These are phyloP conservation scores for Asterochloris erici DNA, from an alignment of 139 green algal species.

Conservation along the genomic window DNA sequence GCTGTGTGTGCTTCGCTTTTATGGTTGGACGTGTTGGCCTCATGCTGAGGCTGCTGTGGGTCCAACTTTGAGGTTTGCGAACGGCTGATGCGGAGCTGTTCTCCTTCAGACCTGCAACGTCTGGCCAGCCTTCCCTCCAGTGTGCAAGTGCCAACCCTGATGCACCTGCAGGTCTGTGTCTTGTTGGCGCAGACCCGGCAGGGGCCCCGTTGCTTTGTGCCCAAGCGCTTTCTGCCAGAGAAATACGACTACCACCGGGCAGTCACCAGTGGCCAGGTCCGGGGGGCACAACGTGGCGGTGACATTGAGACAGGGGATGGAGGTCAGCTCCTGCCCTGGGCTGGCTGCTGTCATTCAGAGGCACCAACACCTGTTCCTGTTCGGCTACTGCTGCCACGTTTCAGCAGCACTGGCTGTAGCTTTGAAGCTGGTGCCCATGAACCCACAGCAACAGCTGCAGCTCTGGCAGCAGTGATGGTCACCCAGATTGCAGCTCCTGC, in stretches of 20 bases:
- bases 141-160: not conserved
- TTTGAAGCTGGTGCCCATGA: too few relatives aligned
- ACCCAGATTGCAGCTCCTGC: not conserved
- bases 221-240: slow-evolving; percentile 57
- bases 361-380: too few relatives aligned
- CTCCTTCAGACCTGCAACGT: too few relatives aligned
- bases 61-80: too few relatives aligned
- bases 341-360: too few relatives aligned
- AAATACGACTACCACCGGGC: slow-evolving; percentile 75
- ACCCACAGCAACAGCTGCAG: not conserved
- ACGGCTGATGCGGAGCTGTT: too few relatives aligned
- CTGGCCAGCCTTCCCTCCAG: too few relatives aligned
- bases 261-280: not conserved
- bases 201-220: slow-evolving; percentile 76
- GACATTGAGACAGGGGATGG: slow-evolving; percentile 40
- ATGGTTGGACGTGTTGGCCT: too few relatives aligned
- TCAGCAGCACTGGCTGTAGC: too few relatives aligned
- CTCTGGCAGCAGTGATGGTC: not conserved
- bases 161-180: slow-evolving; percentile 47
- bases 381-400: too few relatives aligned
- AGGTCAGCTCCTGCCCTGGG: not conserved
- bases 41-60: too few relatives aligned
- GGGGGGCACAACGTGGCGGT: not conserved
- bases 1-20: too few relatives aligned
- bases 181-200: slow-evolving; percentile 62